Percentiles rank a stretch among this genome's conserved stretches.
Conservation (phyloP, 2,329 filamentous ascomycete species). For the Pseudopithomyces chartarum region DNA sequence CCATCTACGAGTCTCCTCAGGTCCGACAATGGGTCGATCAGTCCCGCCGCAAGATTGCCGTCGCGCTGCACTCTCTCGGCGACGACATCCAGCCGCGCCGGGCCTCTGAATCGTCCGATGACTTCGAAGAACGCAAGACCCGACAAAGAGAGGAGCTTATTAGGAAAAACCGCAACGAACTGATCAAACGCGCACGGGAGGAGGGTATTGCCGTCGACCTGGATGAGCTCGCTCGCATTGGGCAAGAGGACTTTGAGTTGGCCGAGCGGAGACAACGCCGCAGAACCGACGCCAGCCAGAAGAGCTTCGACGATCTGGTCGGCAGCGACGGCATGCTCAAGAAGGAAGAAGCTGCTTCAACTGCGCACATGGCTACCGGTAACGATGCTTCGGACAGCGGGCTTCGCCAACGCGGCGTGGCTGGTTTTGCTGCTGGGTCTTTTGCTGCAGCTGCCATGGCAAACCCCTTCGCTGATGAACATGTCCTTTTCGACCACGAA, state of each 20-base stretch:
- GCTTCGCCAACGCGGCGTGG: conserved; percentile 34
- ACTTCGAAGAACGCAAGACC: conserved; percentile 36
- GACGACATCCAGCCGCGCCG: conserved; percentile 60
- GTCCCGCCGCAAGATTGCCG: conserved; percentile 64
- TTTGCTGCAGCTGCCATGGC: conserved; percentile 36
- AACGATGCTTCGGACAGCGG: conserved; percentile 23
- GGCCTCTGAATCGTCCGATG: conserved; percentile 37
- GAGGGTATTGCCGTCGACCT: conserved; percentile 49
- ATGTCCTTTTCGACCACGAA: conserved; percentile 46
- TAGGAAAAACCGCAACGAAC: conserved; percentile 40
- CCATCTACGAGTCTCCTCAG: conserved; percentile 67
- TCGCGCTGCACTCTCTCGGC: conserved; percentile 63
- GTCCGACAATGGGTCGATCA: conserved; percentile 66
- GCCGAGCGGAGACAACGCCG: conserved; percentile 21
- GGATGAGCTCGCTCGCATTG: conserved; percentile 45
- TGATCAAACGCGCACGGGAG: conserved; percentile 42
- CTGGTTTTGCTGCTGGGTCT: conserved; percentile 48
- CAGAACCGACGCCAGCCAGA: conserved; percentile 13
- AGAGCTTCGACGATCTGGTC: conserved; percentile 49
- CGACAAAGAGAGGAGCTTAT: conserved; percentile 38
- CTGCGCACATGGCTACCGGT: conserved; percentile 26
- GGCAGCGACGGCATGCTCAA: conserved; percentile 46
- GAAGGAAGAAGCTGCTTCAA: conserved; percentile 18
- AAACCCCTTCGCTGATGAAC: conserved; percentile 53
- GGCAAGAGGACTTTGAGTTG: conserved; percentile 31